These are phyloP conservation scores for Linnemannia schmuckeri DNA, from an alignment of 192 early-diverging fungal species.

Conservation along the genomic window DNA sequence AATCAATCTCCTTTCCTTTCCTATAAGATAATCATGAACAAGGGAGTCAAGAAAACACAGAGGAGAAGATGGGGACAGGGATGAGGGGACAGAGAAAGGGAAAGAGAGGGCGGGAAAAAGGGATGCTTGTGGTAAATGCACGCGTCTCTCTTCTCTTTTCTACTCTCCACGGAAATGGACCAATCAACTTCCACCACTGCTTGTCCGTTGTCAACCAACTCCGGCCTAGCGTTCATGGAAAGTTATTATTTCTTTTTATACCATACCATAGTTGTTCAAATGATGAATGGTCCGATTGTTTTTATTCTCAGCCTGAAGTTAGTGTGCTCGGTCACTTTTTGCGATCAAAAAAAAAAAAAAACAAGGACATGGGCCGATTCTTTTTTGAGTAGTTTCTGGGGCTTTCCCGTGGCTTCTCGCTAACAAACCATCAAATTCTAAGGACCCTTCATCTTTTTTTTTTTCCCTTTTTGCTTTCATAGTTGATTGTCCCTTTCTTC, in stretches of 20 bases:
- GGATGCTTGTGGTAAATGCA: neutral
- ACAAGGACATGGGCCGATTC: no score
- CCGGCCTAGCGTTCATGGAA: neutral
- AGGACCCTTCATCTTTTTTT: neutral
- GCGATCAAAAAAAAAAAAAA: no score
- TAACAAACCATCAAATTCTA: no score
- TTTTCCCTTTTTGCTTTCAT: neutral
- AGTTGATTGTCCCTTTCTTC: neutral
- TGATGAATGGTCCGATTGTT: no score
- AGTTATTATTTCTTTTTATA: neutral
- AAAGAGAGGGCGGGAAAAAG: neutral
- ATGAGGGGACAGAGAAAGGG: neutral
- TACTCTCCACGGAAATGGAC: neutral
- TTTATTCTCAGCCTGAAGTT: no score
- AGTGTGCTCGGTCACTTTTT: no score
- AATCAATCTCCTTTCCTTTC: neutral
- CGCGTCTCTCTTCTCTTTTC: neutral
- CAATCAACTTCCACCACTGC: neutral
- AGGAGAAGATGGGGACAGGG: neutral
- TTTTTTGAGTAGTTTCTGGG: no score
- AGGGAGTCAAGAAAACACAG: neutral
- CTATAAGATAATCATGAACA: no score
- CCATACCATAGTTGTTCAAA: neutral
- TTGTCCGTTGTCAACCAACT: neutral
- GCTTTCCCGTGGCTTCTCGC: no score